These are phyloP conservation scores for Dactylellina cionopaga DNA, from an alignment of 2,329 filamentous ascomycete species.

Conservation along the genomic window DNA sequence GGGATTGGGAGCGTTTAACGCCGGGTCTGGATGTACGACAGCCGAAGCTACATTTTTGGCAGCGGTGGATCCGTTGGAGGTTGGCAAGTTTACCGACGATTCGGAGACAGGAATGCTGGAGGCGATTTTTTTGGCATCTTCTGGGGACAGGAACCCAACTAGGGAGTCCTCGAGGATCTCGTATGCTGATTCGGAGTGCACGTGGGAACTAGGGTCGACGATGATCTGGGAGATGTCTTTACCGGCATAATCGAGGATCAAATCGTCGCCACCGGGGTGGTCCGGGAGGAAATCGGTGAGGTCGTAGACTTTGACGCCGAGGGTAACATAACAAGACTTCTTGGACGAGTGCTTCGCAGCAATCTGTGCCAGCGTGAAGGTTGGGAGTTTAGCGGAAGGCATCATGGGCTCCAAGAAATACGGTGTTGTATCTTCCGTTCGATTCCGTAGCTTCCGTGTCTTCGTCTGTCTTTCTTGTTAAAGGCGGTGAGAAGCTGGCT, in stretches of 20 bases:
- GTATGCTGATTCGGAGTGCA: constrained; percentile 91
- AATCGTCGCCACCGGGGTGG: constrained; percentile 87
- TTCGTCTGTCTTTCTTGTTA: background rate
- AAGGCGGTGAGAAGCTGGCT: background rate
- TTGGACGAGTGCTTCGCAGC: constrained; percentile 76
- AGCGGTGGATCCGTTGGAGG: constrained; percentile 49
- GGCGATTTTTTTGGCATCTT: constrained; percentile 18
- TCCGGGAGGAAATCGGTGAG: constrained; percentile 89
- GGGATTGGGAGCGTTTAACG: constrained; percentile 64
- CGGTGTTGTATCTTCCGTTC: too few relatives aligned
- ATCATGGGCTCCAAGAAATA: too few relatives aligned
- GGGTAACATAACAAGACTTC: constrained; percentile 90
- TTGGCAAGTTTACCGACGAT: background rate
- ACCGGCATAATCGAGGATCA: constrained; percentile 89
- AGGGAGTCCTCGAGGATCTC: constrained; percentile 89
- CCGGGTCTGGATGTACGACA: constrained; percentile 63
- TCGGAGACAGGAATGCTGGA: background rate
- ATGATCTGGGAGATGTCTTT: constrained; percentile 86
- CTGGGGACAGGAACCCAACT: constrained; percentile 75
- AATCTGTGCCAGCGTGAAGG: constrained; percentile 82
- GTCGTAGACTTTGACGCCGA: constrained; percentile 92
- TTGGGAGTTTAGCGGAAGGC: constrained; percentile 83
- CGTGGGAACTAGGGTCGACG: constrained; percentile 82
- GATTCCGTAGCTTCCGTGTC: constrained; percentile 1
- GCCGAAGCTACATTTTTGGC: constrained; percentile 57